Base-by-base conservation (phyloP, 2,329 filamentous ascomycete species). In the Pseudohalonectria lignicola region DNA sequence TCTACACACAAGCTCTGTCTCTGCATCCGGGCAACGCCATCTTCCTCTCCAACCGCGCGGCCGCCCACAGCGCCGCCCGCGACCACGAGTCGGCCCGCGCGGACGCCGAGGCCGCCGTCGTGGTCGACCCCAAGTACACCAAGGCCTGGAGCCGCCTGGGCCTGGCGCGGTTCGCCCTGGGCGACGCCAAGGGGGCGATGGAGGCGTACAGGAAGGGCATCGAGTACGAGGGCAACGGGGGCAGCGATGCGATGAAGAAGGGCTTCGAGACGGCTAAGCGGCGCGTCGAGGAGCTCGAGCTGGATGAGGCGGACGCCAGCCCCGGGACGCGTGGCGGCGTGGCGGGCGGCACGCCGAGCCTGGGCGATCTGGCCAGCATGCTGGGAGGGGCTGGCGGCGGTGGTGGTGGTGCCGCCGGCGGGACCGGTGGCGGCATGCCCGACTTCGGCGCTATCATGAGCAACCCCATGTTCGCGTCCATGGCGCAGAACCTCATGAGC, bases 381-480 rank as follows among this genome's bases (percentile, higher is more conserved):
- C 69, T 69, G n/a, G 70, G 68, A 16, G 70, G 64, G 23, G 50
- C 34, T 12, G 69, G 63, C 15, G 75, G 69, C 16, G n/a, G n/a
- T n/a, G n/a, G n/a, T n/a, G n/a, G n/a, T n/a, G 79, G 69, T 18
- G 77, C 69, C 12, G 70, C 63, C 19, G 76, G 63, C 9, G 79
- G 74, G 5, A 79, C 73, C 16, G 78, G 67, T 7, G 82, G 82
- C 37, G 86, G 85, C 39, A 92, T 94, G 83, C 87, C 88, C 11
- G 90, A 96, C 59, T 68, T 98, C 18, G 64, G 76, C 46, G 76
- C 76, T 45, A 79, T 98, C 59, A 94, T 96, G 87, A 87, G 70
- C 69, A 98, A 96, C 67, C 92, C 92, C 40, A 96, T 96, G 92
- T 94, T 98, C 65, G 78, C 87, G 36, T 84, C 75, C 64, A 95